Conservation (phyloP, 805 yeast species). For the Cyberlindnera euphorbiae region DNA sequence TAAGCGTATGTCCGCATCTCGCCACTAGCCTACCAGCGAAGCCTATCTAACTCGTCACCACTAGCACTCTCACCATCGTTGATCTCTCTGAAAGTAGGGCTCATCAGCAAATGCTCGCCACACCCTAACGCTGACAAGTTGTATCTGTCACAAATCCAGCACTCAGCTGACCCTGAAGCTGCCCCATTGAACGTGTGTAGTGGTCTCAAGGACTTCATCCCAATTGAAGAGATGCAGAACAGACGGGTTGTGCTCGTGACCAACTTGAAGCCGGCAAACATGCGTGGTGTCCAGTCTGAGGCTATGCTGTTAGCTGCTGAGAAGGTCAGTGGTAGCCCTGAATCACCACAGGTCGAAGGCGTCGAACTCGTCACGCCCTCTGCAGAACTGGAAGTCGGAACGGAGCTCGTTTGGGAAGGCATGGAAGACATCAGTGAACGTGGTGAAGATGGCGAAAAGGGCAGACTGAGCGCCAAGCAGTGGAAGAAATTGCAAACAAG, state of each 20-base stretch:
- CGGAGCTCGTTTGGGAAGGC: constrained; percentile 33
- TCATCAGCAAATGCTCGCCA: constrained; percentile 36
- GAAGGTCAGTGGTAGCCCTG: constrained; percentile 12
- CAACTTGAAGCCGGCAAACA: constrained; percentile 56
- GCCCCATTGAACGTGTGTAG: constrained; percentile 45
- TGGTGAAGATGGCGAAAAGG: constrained; percentile 3
- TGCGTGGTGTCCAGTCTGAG: constrained; percentile 57
- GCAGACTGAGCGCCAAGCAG: constrained; percentile 10
- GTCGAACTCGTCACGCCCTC: constrained; percentile 51
- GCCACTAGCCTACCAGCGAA: no score
- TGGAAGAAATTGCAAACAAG: constrained; percentile 14
- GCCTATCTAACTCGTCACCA: not conserved
- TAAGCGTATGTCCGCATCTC: constrained; percentile 6
- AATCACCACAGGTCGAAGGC: constrained; percentile 3
- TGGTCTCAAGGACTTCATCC: constrained; percentile 47
- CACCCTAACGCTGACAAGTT: constrained; percentile 59
- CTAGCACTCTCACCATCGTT: constrained; percentile 19
- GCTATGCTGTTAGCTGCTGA: constrained; percentile 68
- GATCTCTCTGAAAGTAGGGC: constrained; percentile 42
- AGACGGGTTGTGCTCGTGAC: constrained; percentile 47
- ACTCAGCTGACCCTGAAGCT: not conserved
- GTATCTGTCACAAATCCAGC: constrained; percentile 46
- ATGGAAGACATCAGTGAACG: constrained; percentile 7
- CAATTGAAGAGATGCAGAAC: constrained; percentile 33
- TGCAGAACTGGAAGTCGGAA: constrained; percentile 32